Conservation (phyloP, 2,329 filamentous ascomycete genomes). For the Penicillium nordicum region DNA sequence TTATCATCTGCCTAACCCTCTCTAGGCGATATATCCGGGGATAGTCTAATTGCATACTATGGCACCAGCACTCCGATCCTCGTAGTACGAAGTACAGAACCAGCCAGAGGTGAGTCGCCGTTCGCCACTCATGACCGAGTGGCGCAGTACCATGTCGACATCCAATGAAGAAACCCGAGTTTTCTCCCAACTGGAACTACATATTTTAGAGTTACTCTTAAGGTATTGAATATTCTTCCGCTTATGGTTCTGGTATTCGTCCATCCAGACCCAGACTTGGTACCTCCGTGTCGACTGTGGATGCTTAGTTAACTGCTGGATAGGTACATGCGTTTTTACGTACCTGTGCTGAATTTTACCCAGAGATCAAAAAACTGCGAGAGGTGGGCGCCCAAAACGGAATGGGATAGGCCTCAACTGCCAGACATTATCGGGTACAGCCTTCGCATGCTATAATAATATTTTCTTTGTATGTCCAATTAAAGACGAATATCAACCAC, state of each 20-base stretch:
- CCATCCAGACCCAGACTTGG: not conserved
- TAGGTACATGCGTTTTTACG: not conserved
- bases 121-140: conserved; percentile 8
- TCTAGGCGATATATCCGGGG: not conserved
- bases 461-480: not conserved
- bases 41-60: not conserved
- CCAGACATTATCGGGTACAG: no score
- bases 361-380: no score
- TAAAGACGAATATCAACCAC: not conserved
- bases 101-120: not conserved
- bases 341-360: no score
- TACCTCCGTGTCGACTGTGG: not conserved
- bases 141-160: not conserved
- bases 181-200: not conserved
- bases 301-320: not conserved
- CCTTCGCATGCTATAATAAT: not conserved
- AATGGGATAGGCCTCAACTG: no score
- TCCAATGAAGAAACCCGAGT: not conserved
- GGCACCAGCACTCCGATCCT: not conserved
- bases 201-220: conserved; percentile 3
- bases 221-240: not conserved
- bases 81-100: not conserved
- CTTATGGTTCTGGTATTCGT: not conserved
- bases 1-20: not conserved
- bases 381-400: no score